Evolutionary conservation across 192 early-diverging fungal species (phyloP).

Genomic region (Backusella psychrophila): DNA sequence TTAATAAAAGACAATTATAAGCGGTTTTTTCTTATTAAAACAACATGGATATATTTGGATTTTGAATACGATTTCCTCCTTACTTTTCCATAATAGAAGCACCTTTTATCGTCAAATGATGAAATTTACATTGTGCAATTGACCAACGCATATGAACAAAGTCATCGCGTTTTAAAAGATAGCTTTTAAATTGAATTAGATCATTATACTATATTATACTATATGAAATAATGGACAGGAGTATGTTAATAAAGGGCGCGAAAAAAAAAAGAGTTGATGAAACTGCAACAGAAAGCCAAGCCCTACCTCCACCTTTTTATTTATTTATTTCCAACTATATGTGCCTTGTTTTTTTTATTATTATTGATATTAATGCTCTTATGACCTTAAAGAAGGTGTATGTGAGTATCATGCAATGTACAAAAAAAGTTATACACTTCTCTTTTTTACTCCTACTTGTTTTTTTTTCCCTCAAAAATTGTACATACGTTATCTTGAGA

Average conservation of each 20-base stretch:
- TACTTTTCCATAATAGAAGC: not conserved
- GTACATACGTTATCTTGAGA: not conserved
- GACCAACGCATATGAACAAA: not conserved
- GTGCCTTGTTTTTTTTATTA: not conserved
- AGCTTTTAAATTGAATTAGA: not conserved
- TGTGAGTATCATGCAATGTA: not conserved
- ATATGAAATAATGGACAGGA: not conserved
- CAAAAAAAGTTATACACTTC: not conserved
- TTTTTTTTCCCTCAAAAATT: not conserved
- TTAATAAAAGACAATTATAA: not conserved
- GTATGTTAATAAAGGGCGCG: not conserved
- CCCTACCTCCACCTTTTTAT: not conserved
- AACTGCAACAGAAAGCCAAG: not conserved
- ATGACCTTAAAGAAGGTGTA: not conserved
- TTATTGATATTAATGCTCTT: not conserved
- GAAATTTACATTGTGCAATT: not conserved
- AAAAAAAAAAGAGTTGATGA: not conserved
- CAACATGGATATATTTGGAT: not conserved
- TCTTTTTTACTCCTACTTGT: not conserved
- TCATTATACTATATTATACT: no score
- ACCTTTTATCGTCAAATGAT: not conserved
- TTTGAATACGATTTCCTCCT: not conserved
- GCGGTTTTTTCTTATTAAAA: not conserved
- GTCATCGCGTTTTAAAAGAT: not conserved
- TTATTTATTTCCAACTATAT: not conserved